phyloP scores from a whole-genome alignment of 2,329 filamentous ascomycete species.

The Penicillium sp. region DNA sequence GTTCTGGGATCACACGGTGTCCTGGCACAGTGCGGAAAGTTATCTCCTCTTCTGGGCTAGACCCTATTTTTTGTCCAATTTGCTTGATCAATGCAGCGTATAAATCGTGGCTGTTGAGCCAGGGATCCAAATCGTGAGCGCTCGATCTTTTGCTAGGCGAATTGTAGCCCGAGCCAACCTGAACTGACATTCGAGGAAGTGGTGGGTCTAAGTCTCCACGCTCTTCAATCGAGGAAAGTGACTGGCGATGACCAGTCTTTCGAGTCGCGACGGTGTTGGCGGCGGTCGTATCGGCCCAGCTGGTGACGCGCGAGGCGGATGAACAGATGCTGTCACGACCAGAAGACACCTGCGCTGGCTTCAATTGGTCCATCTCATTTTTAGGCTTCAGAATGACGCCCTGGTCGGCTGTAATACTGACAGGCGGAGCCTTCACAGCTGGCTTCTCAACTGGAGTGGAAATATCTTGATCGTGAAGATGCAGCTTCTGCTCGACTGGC shows the following conservation, averaged over 20 bases:
- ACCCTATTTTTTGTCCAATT: conserved; percentile 29
- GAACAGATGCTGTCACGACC: conserved; percentile 37
- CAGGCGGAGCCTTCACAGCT: background rate
- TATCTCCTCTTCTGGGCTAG: conserved; percentile 24
- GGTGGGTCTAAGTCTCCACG: conserved; percentile 29
- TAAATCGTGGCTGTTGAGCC: conserved; percentile 40
- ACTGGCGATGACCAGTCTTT: conserved; percentile 33
- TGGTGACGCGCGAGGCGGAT: conserved; percentile 46
- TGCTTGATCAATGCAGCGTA: conserved; percentile 46
- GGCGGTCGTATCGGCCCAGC: conserved; percentile 49
- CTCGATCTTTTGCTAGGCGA: conserved; percentile 14
- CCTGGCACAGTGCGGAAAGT: conserved; percentile 31
- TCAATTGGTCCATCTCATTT: conserved; percentile 9
- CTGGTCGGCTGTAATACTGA: background rate
- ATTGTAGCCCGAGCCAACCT: background rate
- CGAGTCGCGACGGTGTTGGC: conserved; percentile 40
- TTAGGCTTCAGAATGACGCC: background rate
- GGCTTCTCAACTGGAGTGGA: background rate
- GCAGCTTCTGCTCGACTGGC: conserved; percentile 6
- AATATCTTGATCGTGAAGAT: background rate
- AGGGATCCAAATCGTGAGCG: conserved; percentile 19
- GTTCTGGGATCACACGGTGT: conserved; percentile 30
- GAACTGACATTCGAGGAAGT: conserved; percentile 2
- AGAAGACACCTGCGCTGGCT: conserved; percentile 23
- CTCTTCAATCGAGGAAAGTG: conserved; percentile 46